Conservation (phyloP, 2,329 filamentous ascomycete genomes). For the Dothistroma septosporum region DNA sequence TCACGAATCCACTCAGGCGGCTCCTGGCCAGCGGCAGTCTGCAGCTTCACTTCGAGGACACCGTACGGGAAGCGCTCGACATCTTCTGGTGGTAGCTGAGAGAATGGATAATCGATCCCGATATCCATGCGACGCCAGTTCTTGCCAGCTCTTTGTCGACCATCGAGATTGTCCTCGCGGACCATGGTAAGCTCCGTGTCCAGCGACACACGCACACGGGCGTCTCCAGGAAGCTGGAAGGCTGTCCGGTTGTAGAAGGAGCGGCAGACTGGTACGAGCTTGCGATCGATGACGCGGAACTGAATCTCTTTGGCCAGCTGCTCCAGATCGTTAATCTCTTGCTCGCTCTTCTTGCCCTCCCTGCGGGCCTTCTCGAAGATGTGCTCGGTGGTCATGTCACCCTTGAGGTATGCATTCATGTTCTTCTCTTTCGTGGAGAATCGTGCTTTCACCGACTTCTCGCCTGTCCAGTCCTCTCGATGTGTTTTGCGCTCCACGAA, state of each 20-base stretch:
- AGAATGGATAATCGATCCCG: slow-evolving; percentile 91
- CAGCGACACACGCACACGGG: slow-evolving; percentile 90
- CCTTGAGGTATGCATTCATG: slow-evolving; percentile 82
- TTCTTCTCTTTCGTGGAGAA: slow-evolving; percentile 97
- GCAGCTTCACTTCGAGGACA: slow-evolving; percentile 92
- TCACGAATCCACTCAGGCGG: slow-evolving; percentile 96
- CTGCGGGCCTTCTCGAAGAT: slow-evolving; percentile 96
- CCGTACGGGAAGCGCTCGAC: slow-evolving; percentile 92
- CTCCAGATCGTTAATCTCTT: slow-evolving; percentile 87
- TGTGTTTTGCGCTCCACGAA: slow-evolving; percentile 98
- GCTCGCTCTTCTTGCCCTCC: slow-evolving; percentile 88
- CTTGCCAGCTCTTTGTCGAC: slow-evolving; percentile 66
- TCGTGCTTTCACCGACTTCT: slow-evolving; percentile 97
- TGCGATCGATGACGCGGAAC: slow-evolving; percentile 83
- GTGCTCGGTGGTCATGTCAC: slow-evolving; percentile 76
- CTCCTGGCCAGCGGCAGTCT: slow-evolving; percentile 92
- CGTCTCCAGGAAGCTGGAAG: slow-evolving; percentile 94
- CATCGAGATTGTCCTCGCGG: slow-evolving; percentile 91
- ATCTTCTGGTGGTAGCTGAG: slow-evolving; percentile 78
- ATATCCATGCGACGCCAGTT: slow-evolving; percentile 99
- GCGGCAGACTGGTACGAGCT: slow-evolving; percentile 81
- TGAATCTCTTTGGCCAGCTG: slow-evolving; percentile 87
- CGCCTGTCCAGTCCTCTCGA: slow-evolving; percentile 97
- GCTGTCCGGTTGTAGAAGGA: slow-evolving; percentile 98
- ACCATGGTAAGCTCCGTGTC: slow-evolving; percentile 95